Conservation (phyloP, 75 land plant species). For the Cupressus sempervirens region DNA sequence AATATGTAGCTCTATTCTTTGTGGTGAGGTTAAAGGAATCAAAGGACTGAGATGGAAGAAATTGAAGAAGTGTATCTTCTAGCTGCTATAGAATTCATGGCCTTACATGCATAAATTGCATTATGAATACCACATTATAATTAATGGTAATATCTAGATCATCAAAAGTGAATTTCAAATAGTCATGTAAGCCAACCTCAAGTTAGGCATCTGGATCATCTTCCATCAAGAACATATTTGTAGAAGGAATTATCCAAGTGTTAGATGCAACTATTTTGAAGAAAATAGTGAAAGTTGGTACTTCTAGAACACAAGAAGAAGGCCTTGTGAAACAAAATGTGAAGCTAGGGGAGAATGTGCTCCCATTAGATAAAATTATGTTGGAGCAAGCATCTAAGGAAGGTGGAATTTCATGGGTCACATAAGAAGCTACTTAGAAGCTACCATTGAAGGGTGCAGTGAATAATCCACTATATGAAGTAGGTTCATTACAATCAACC, state of each 20-base stretch:
- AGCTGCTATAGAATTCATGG: neutral
- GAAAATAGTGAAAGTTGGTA: neutral
- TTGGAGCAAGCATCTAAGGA: neutral
- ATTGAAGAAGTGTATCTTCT: neutral
- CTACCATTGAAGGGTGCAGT: neutral
- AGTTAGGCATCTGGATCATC: neutral
- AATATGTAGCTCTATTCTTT: neutral
- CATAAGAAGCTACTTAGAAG: neutral
- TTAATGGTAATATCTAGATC: slow-evolving; percentile 6
- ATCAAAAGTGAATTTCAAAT: neutral
- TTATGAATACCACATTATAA: neutral
- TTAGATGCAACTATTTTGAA: slow-evolving; percentile 1
- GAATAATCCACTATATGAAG: neutral
- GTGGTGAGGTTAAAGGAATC: neutral
- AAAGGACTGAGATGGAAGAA: slow-evolving; percentile 3
- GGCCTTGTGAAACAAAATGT: neutral
- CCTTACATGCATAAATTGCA: neutral
- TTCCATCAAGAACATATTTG: neutral
- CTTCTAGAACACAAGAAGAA: neutral
- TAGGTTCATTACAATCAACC: neutral
- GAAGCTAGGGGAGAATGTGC: neutral
- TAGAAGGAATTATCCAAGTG: neutral
- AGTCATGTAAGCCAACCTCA: neutral
- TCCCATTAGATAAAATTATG: too few relatives aligned
- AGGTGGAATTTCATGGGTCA: neutral